Evolutionary conservation across 306 rosid genomes (phyloP).

Genomic region (Lablab purpureus): DNA sequence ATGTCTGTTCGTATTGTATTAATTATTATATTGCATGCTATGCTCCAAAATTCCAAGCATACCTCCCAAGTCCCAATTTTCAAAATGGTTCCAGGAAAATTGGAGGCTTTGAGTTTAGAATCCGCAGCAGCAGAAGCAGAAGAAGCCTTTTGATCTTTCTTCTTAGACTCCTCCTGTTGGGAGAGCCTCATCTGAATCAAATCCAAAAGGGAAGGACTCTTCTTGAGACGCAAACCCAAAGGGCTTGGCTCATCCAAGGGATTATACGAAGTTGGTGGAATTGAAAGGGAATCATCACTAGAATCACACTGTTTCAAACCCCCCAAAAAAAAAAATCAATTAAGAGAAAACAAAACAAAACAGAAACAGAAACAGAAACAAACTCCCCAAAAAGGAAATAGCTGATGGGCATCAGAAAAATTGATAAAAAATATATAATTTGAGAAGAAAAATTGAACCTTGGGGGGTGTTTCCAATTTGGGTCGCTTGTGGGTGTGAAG

Average conservation of each 20-base stretch:
- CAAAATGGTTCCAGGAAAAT: constrained; percentile 74
- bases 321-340: not conserved
- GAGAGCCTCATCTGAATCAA: constrained; percentile 88
- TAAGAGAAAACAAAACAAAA: not conserved
- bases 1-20: not conserved
- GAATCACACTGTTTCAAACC: constrained; percentile 47
- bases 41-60: not conserved
- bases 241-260: constrained; percentile 91
- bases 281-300: constrained; percentile 36
- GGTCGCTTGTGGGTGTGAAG: constrained; percentile 57
- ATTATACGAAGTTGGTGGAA: constrained; percentile 47
- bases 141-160: constrained; percentile 57
- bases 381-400: not conserved
- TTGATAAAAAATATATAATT: not conserved
- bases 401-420: not conserved
- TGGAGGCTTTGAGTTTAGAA: constrained; percentile 81
- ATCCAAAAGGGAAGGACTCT: constrained; percentile 87
- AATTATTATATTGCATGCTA: not conserved
- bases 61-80: constrained; percentile 91
- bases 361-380: too few species aligned
- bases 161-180: constrained; percentile 50
- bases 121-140: constrained; percentile 38
- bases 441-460: constrained; percentile 53
- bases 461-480: constrained; percentile 45
- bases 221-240: constrained; percentile 76